Conservation (phyloP, 2,329 filamentous ascomycete species). For the Rugonectria rugulosa region DNA sequence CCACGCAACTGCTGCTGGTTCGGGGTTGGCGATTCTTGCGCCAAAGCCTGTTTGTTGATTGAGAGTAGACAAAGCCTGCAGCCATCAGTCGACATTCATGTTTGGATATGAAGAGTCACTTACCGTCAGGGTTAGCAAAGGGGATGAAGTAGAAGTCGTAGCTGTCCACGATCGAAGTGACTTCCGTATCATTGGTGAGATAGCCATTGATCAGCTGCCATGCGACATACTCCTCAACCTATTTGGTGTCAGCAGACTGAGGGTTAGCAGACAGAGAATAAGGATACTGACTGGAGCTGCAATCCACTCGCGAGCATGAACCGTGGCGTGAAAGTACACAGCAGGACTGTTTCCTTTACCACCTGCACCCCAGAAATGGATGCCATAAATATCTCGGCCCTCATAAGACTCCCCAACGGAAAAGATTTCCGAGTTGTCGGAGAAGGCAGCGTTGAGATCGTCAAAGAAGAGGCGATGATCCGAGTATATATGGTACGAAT, state of each 20-base stretch:
- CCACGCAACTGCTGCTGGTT: constrained; percentile 52
- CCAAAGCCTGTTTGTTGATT: constrained; percentile 65
- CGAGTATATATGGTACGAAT: constrained; percentile 59
- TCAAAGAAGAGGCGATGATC: constrained; percentile 58
- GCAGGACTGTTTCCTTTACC: constrained; percentile 57
- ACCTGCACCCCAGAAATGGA: constrained; percentile 60
- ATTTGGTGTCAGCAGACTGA: not conserved
- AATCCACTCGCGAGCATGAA: constrained; percentile 69
- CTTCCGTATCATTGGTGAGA: constrained; percentile 41
- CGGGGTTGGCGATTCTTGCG: constrained; percentile 64
- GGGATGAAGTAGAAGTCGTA: constrained; percentile 74
- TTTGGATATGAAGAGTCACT: constrained; percentile 5
- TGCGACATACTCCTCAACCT: constrained; percentile 60
- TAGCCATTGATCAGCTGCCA: constrained; percentile 58
- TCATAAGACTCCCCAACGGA: constrained; percentile 55
- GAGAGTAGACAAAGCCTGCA: constrained; percentile 54
- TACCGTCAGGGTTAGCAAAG: constrained; percentile 67
- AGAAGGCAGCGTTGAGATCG: constrained; percentile 51
- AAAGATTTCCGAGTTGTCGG: constrained; percentile 56
- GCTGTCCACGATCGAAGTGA: constrained; percentile 60
- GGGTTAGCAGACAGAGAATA: no score
- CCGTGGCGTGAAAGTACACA: constrained; percentile 62
- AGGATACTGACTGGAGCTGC: constrained; percentile 45
- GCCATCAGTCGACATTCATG: not conserved
- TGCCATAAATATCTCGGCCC: constrained; percentile 65